Evolutionary conservation across 495 filamentous ascomycete species (phyloP).

Genomic region (Tuber calosporum): DNA sequence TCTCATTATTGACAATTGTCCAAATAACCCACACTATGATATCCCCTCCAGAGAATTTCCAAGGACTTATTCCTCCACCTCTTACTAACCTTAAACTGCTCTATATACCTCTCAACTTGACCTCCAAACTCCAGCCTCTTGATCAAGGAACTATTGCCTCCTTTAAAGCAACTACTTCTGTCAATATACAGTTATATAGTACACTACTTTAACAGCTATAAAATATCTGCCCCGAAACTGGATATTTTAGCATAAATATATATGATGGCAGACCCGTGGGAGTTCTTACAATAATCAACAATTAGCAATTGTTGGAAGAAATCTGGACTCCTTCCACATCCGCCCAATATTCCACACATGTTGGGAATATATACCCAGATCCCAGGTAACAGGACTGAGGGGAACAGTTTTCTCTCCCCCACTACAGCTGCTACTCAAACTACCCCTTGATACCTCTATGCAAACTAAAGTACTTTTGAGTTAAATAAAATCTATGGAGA

Average conservation of each 20-base stretch:
- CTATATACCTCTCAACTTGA: constrained; percentile 31
- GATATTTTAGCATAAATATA: background rate
- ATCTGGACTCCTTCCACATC: background rate
- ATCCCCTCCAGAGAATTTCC: constrained; percentile 27
- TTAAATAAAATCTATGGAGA: too few species aligned
- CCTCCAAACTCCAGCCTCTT: constrained; percentile 23
- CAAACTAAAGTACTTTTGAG: background rate
- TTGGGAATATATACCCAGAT: too few species aligned
- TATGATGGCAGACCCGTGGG: background rate
- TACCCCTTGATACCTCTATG: background rate
- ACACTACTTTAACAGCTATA: background rate
- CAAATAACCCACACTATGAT: constrained; percentile 21
- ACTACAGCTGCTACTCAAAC: background rate
- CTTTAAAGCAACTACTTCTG: constrained; percentile 19
- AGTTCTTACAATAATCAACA: background rate
- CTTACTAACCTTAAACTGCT: constrained; percentile 29
- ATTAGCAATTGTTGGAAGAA: background rate
- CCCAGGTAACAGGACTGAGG: too few species aligned
- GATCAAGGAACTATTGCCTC: constrained; percentile 21
- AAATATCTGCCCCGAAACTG: background rate
- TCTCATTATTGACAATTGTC: constrained; percentile 33
- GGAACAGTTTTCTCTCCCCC: background rate
- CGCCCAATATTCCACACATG: too few species aligned
- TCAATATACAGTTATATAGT: too few species aligned
- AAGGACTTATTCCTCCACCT: constrained; percentile 24